Evolutionary conservation across 352 stramenopile genomes (phyloP), one percentile per base, ranked within the genome.

Genomic region (Phytophthora lateralis): DNA sequence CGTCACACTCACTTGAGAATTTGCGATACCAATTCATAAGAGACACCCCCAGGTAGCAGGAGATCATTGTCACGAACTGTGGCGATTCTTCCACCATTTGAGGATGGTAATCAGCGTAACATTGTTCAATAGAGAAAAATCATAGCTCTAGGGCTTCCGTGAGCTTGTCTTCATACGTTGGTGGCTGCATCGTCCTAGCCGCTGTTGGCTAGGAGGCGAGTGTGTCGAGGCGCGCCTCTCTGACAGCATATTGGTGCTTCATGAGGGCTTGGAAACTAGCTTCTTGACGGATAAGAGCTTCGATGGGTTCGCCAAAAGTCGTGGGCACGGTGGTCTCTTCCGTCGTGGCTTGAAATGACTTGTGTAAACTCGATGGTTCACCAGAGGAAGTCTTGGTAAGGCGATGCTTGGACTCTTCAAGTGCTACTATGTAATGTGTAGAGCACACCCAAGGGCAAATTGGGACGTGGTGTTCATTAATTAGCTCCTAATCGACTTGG

Each of bases 71-170:
- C 5, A 58, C 39, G 21, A 58, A 49, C 24, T 46, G 26, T 5
- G 51, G 4, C 9, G 51, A 49, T 8, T 50, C 38, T 11, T 58
- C 51, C 27, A 35, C 10, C 51, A 58, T 50, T 10, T 41, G 26
- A 7, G 38, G 29, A 18, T 50, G 39, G 18, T 51, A 59, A 30
- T 59, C 39, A n/a, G 51, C n/a, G 18, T 59, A 51, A 17, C 45
- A 43, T 12, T 44, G 52, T 15, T 43, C 38, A 8, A 59, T 30
- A 5, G 48, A 35, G 26, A 51, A 51, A 14, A 59, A 51, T 5
- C 52, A 34, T 1, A 59, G 27, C 17, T 59, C 39, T 11, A 50
- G 17, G 29, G 27, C 41, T 8, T 51, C 41, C 3, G 9, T 37
- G 6, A 59, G 12, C 20, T 34, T 44, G 27, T 29, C 39, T 35